Conservation (phyloP, 1,284 basidiomycete genomes). For the Moesziomyces parantarcticus region DNA sequence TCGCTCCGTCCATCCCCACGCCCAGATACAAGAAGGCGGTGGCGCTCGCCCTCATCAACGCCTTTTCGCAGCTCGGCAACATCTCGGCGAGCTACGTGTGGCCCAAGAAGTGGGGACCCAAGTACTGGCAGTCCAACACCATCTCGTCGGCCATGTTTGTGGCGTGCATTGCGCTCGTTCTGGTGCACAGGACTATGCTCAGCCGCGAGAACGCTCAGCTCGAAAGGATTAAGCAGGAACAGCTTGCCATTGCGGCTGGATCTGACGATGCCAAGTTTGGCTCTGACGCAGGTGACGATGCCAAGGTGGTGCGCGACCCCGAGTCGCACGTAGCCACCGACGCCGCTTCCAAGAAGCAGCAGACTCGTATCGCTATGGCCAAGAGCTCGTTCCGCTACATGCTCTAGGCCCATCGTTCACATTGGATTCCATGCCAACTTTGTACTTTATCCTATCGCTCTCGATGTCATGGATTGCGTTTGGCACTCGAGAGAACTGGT, state of each 20-base stretch:
- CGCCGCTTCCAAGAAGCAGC: constrained; percentile 17
- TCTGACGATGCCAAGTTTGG: constrained; percentile 1
- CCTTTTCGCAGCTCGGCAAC: constrained; percentile 69
- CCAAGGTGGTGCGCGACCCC: constrained; percentile 10
- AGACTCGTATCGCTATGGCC: constrained; percentile 33
- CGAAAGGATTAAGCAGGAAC: constrained; percentile 23
- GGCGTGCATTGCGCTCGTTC: constrained; percentile 40
- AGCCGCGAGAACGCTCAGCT: constrained; percentile 41
- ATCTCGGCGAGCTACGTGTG: constrained; percentile 66
- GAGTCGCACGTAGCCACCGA: constrained; percentile 6
- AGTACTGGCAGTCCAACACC: constrained; percentile 53
- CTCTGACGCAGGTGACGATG: not conserved
- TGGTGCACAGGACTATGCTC: constrained; percentile 46
- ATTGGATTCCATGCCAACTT: no score
- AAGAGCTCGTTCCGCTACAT: constrained; percentile 48
- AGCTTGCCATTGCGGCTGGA: not conserved
- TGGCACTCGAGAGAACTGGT: no score
- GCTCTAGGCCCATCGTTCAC: constrained; percentile 6
- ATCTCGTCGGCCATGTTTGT: constrained; percentile 45
- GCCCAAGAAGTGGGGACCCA: constrained; percentile 51
- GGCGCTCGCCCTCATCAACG: constrained; percentile 65
- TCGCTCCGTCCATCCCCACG: constrained; percentile 46
- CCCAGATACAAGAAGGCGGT: constrained; percentile 56
- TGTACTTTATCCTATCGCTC: no score
- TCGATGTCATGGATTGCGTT: no score